Conservation (phyloP, 805 yeast species). For the Wickerhamiella musiphila region DNA sequence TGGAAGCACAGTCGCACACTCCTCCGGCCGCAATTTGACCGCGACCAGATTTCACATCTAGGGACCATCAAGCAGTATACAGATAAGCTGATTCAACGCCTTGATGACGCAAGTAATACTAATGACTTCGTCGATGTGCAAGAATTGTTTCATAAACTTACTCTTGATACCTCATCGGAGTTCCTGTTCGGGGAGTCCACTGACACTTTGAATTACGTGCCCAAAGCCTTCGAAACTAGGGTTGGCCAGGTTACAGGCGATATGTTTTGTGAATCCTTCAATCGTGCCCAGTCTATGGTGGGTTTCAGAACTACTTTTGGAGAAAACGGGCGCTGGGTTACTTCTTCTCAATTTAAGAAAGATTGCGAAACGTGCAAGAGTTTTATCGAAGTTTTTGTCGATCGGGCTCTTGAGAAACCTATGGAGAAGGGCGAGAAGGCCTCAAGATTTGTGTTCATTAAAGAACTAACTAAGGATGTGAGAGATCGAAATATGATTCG, state of each 20-base stretch:
- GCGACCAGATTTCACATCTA: slow-evolving; percentile 20
- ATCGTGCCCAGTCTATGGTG: slow-evolving; percentile 10
- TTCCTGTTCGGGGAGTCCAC: slow-evolving; percentile 15
- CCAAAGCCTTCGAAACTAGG: slow-evolving; percentile 2
- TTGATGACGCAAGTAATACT: slow-evolving; percentile 2
- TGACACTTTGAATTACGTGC: slow-evolving; percentile 6
- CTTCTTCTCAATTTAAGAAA: slow-evolving; percentile 21
- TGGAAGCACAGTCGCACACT: slow-evolving; percentile 24
- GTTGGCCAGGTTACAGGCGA: slow-evolving; percentile 13
- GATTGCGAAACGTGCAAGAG: slow-evolving; percentile 21
- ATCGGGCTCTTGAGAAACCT: slow-evolving; percentile 21
- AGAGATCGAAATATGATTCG: slow-evolving; percentile 30
- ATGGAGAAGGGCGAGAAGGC: slow-evolving; percentile 18
- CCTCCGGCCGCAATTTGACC: slow-evolving; percentile 23
- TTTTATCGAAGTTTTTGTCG: slow-evolving; percentile 26
- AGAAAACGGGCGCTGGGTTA: slow-evolving; percentile 12
- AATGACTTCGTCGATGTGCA: slow-evolving; percentile 10
- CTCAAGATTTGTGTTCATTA: slow-evolving; percentile 30
- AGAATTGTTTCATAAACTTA: slow-evolving; percentile 11
- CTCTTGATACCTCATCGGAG: slow-evolving; percentile 18
- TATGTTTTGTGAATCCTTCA: slow-evolving; percentile 16
- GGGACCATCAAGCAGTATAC: slow-evolving; percentile 16
- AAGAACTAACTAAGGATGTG: slow-evolving; percentile 32
- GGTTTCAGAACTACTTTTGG: slow-evolving; percentile 13
- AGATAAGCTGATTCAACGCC: slow-evolving; percentile 10